Evolutionary conservation across 345 rosid species (phyloP), one percentile per base, ranked within the genome.

Genomic region (Tarenaya hassleriana): DNA sequence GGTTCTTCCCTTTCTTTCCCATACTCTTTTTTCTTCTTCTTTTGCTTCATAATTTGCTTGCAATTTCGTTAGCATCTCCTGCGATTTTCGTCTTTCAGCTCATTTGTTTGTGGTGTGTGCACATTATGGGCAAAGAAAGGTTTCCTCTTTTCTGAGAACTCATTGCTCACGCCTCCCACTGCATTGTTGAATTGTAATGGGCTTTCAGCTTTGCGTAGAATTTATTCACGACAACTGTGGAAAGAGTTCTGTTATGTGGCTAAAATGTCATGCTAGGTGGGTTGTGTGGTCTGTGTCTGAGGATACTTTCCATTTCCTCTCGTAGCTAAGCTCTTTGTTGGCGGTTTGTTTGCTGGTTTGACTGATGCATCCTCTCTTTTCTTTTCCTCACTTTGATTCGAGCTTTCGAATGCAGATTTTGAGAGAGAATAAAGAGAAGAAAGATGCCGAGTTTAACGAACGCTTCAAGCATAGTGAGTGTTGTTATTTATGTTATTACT

Each of bases 371-470:
- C 16, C 18, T 14, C 33, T 42, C 6, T 16, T 9, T 35, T 27
- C 17, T 39, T 49, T 5, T 16, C 19, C 16, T 34, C 34, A 43
- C 35, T 34, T 41, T 34, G 7, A 16, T 52, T 32, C 50, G 35
- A 50, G 34, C 4, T 32, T 1, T 48, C 34, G 31, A 45, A 31
- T 67, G 58, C 60, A 92, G 97, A 85, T 88, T 60, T 57, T 92
- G 67, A 92, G 75, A 81, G 98, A 92, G 76, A 92, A 88, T 55
- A 85, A 88, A 72, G 98, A 88, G 75, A 92, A 88, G 77, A 70
- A 70, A 44, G 95, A 92, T 67, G 94, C 97, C 21, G 98, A 92
- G 56, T 92, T 88, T 46, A 92, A 88, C 44, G 98, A 92, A 56
- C 88, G 97, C 37, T 83, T 92, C 65, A 92, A 92, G 64, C 98